A percentile compares a stretch with the other conserved stretches of the same genome.
Evolutionary conservation across 805 yeast species (phyloP).

Genomic region (Cyberlindnera maritima): DNA sequence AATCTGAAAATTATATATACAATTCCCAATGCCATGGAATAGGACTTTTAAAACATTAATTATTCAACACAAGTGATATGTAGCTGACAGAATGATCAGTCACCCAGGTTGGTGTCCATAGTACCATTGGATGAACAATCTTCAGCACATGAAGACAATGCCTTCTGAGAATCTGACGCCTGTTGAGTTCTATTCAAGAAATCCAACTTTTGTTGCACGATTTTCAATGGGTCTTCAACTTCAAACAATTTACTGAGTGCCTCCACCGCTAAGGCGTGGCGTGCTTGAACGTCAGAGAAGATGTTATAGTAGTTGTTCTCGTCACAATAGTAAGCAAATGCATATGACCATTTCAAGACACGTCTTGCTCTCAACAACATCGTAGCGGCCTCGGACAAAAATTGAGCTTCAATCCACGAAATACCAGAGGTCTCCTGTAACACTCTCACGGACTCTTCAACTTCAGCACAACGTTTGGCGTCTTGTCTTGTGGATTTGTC

Average conservation of each 20-base stretch:
- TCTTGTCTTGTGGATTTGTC: slow-evolving; percentile 76
- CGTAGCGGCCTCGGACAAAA: slow-evolving; percentile 68
- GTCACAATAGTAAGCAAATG: slow-evolving; percentile 66
- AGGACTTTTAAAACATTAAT: no score
- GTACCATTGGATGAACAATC: slow-evolving; percentile 13
- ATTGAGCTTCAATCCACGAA: slow-evolving; percentile 88
- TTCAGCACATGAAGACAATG: slow-evolving; percentile 30
- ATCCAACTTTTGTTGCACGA: slow-evolving; percentile 34
- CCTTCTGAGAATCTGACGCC: slow-evolving; percentile 35
- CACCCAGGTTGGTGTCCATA: neutral
- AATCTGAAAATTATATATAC: no score
- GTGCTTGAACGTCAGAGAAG: slow-evolving; percentile 69
- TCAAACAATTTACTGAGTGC: slow-evolving; percentile 59
- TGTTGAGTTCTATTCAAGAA: slow-evolving; percentile 36
- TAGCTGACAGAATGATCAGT: neutral
- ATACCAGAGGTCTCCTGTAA: slow-evolving; percentile 63
- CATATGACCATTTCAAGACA: slow-evolving; percentile 88
- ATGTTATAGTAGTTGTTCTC: slow-evolving; percentile 52
- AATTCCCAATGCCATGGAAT: no score
- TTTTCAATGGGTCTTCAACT: slow-evolving; percentile 34
- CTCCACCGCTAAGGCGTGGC: slow-evolving; percentile 64
- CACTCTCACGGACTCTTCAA: slow-evolving; percentile 59
- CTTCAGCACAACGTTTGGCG: slow-evolving; percentile 54
- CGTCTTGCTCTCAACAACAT: slow-evolving; percentile 66
- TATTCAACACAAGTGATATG: no score